Conservation (phyloP, 768 basidiomycete species). For the Leccinum ochraceum region DNA sequence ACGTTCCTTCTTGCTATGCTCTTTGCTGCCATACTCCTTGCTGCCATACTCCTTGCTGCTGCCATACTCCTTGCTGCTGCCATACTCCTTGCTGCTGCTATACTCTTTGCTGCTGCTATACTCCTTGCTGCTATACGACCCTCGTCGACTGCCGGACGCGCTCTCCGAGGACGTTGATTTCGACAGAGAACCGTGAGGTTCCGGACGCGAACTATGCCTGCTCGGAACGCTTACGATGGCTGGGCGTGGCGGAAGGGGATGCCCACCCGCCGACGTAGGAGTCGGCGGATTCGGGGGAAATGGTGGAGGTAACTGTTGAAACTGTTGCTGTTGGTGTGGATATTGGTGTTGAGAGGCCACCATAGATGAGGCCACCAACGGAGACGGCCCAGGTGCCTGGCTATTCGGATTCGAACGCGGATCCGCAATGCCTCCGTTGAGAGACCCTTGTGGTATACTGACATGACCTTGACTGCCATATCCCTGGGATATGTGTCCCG, state of each 20-base stretch:
- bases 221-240: not conserved
- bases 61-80: conserved; percentile 1
- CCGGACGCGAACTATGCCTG: conserved; percentile 15
- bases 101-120: not conserved
- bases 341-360: conserved; percentile 1
- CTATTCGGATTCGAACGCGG: conserved; percentile 3
- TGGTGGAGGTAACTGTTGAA: not conserved
- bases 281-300: not conserved
- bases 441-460: conserved; percentile 3
- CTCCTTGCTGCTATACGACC: conserved; percentile 10
- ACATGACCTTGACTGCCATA: conserved; percentile 9
- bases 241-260: conserved; percentile 25
- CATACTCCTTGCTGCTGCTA: not conserved
- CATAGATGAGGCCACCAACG: not conserved
- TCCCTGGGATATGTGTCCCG: not conserved
- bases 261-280: not conserved
- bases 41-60: conserved; percentile 1
- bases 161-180: conserved; percentile 21
- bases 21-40: not conserved
- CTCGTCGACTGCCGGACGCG: conserved; percentile 16
- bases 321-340: not conserved
- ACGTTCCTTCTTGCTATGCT: conserved; percentile 10
- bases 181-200: conserved; percentile 18
- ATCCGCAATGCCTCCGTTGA: not conserved
- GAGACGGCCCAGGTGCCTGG: not conserved